A percentile compares a stretch with the other conserved stretches of the same genome.
Conservation (phyloP, 2,329 filamentous ascomycete genomes). For the Botrytis paeoniae region DNA sequence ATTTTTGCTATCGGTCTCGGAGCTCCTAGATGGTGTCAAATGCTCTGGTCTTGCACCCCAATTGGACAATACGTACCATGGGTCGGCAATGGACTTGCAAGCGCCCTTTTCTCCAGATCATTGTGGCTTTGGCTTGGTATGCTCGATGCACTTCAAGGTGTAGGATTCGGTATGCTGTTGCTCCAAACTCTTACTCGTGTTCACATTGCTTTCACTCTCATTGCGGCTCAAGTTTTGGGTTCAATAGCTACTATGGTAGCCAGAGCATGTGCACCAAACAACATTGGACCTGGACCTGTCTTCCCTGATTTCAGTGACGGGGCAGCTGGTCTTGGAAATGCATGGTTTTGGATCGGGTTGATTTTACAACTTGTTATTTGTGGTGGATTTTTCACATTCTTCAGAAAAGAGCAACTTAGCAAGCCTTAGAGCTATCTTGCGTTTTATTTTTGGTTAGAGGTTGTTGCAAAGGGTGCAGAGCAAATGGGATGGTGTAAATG, state of each 20-base stretch:
- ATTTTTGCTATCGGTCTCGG: constrained; percentile 65
- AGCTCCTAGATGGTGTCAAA: constrained; percentile 65
- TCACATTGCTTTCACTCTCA: constrained; percentile 61
- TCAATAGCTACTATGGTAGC: constrained; percentile 60
- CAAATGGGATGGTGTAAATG: constrained; percentile 6
- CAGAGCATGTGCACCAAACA: constrained; percentile 58
- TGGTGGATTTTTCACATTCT: constrained; percentile 54
- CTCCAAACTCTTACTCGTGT: constrained; percentile 62
- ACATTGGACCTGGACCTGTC: constrained; percentile 57
- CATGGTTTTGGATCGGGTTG: constrained; percentile 49
- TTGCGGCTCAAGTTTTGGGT: constrained; percentile 60
- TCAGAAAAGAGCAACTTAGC: constrained; percentile 55
- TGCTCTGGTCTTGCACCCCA: constrained; percentile 61
- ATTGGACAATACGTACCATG: constrained; percentile 62
- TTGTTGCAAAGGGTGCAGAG: neutral
- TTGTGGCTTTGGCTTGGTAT: constrained; percentile 68
- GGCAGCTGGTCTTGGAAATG: constrained; percentile 7
- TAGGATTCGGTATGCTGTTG: constrained; percentile 66
- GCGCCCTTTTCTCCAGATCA: constrained; percentile 54
- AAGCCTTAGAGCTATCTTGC: constrained; percentile 44
- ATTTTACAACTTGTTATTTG: constrained; percentile 56
- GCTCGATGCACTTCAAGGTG: constrained; percentile 61
- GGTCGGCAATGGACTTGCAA: constrained; percentile 49
- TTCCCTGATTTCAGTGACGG: constrained; percentile 48
- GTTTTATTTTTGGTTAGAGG: neutral